These are phyloP conservation scores for Colletotrichum shisoi DNA, from an alignment of 2,329 filamentous ascomycete species.

Conservation along the genomic window DNA sequence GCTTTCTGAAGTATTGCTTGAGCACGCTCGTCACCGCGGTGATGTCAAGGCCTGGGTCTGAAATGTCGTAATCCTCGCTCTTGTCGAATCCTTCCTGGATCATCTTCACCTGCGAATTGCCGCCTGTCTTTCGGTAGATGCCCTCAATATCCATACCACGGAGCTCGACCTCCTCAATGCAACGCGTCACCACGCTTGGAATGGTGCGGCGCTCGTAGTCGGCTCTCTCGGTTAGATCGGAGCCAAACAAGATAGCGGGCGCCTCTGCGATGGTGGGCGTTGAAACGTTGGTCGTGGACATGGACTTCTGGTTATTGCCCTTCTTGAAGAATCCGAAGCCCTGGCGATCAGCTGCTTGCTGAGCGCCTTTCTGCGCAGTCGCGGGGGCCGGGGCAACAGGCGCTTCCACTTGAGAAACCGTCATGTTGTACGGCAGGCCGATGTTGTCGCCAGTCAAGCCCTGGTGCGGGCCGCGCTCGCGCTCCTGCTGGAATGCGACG, in stretches of 20 bases:
- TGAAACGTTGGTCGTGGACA: constrained; percentile 54
- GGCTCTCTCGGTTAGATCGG: constrained; percentile 83
- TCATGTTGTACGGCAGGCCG: constrained; percentile 76
- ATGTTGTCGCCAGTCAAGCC: constrained; percentile 69
- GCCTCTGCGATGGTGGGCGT: constrained; percentile 57
- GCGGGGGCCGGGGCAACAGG: constrained; percentile 14
- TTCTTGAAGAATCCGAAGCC: constrained; percentile 78
- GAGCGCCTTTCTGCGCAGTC: constrained; percentile 32
- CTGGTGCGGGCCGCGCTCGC: constrained; percentile 64
- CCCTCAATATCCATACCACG: constrained; percentile 97
- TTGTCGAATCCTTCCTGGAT: constrained; percentile 93
- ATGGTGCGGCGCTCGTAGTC: constrained; percentile 90
- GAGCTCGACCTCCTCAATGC: constrained; percentile 94
- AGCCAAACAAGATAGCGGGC: constrained; percentile 78
- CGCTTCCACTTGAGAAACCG: constrained; percentile 61
- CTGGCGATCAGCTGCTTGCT: constrained; percentile 52
- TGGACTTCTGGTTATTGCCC: constrained; percentile 60
- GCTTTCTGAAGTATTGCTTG: constrained; percentile 96
- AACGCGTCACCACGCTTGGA: constrained; percentile 87
- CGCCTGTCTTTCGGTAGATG: constrained; percentile 97
- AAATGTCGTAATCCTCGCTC: constrained; percentile 86
- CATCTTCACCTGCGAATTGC: constrained; percentile 86
- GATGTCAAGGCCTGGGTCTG: constrained; percentile 91
- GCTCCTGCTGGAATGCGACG: constrained; percentile 69
- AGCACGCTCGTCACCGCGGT: constrained; percentile 93